Evolutionary conservation across 768 basidiomycete genomes (phyloP), one percentile per base, ranked within the genome.

Genomic region (Rubroboletus satanas): DNA sequence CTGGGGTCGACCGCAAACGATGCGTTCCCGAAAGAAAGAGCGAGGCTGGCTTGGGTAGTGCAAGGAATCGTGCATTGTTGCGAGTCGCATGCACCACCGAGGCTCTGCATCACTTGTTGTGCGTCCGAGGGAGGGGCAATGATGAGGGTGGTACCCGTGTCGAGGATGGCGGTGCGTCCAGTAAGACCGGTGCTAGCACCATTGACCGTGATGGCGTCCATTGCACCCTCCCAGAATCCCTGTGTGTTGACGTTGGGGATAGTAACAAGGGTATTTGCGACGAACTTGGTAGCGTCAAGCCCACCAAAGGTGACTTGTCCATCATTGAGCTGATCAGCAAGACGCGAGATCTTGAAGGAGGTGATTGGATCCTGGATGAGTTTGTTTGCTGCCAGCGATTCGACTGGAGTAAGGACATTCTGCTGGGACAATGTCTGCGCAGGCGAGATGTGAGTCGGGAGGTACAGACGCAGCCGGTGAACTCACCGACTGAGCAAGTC

Each of bases 291-390:
- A 9, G 72, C 12, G 70, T 93, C 88, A 33, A 91, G 77, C 12
- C 79, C 86, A 33, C 91, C 92, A 58, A 94, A 88, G 8, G 90
- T 90, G 55, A 93, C 79, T 71, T 90, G 79, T 48, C 91, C 91
- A 60, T 91, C 87, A 52, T 79, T 74, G 18, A 71, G 66, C 62
- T 78, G 73, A 65, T 93, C 90, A 9, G 80, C 76, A 33, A 86
- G 73, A 54, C 92, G 87, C 3, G 88, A 78, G 52, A 95, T 83
- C 74, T 88, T 92, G 80, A 81, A 92, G 9, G 89, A 88, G 10
- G 83, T 80, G 64, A 93, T 86, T 2, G 88, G 78, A 7, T 79
- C 75, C 29, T 72, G 58, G 52, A 93, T 83, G 49, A 82, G 72
- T 32, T 83, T 83, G 7, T 73, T 74, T 21, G 73, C 57, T 2